A percentile compares a stretch with the other conserved stretches of the same genome.
phyloP scores from a whole-genome alignment of 2,329 filamentous ascomycete species.

The Myriosclerotinia scirpicola region DNA sequence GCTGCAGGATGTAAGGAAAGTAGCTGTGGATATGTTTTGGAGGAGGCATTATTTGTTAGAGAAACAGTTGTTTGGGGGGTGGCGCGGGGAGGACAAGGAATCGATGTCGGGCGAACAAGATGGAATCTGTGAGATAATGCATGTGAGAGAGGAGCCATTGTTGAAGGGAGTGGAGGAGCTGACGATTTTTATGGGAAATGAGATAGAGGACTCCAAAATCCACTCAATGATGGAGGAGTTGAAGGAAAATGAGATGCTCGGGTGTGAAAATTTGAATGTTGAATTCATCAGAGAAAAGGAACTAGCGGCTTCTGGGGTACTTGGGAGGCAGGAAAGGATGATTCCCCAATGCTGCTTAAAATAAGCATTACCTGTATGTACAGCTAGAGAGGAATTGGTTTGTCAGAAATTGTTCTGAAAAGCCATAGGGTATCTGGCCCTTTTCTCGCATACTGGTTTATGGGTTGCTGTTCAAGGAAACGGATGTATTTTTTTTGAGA shows the following conservation, averaged over 20 bases:
- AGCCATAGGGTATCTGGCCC: not conserved
- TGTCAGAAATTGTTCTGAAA: not conserved
- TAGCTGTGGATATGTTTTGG: not conserved
- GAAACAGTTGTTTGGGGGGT: constrained; percentile 17
- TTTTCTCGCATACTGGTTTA: not conserved
- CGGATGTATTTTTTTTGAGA: not conserved
- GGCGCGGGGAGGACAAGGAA: not conserved
- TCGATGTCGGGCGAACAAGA: not conserved
- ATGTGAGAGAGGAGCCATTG: constrained; percentile 6
- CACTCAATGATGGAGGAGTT: not conserved
- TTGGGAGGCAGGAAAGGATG: not conserved
- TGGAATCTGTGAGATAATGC: not conserved
- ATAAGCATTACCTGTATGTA: not conserved
- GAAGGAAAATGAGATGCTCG: not conserved
- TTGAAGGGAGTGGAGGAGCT: constrained; percentile 14
- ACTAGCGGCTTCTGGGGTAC: not conserved
- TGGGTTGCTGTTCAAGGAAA: not conserved
- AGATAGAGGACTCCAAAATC: not conserved
- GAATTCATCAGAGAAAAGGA: not conserved
- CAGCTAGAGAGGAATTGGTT: too few relatives aligned
- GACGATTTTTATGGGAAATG: constrained; percentile 2
- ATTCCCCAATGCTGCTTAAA: too few relatives aligned
- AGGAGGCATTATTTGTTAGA: constrained; percentile 9
- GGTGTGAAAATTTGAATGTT: not conserved
- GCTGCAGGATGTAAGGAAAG: not conserved